These are phyloP conservation scores for Nissolia schottii DNA, from an alignment of 306 rosid genomes.

Conservation along the genomic window DNA sequence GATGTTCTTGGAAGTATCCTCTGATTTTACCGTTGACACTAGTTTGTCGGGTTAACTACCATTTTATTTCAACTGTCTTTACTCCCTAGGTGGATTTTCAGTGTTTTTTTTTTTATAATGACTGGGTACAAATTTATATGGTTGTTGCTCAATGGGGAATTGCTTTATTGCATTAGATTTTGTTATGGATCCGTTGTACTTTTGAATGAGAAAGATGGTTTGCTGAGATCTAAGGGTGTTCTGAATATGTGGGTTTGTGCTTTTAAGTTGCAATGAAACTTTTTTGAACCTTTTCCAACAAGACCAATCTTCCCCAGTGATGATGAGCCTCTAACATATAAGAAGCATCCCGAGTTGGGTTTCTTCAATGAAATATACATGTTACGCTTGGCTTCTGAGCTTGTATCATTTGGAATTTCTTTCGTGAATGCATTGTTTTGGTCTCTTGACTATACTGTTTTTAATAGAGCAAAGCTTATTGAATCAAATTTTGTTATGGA, in stretches of 20 bases:
- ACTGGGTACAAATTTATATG: background rate
- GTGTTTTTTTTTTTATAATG: background rate
- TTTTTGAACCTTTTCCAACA: background rate
- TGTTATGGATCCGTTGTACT: background rate
- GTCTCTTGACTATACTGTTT: background rate
- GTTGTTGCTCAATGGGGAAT: background rate
- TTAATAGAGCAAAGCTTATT: background rate
- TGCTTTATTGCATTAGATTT: background rate
- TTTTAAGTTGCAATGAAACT: background rate
- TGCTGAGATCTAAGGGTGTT: background rate
- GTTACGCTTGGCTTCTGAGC: slow-evolving; percentile 75
- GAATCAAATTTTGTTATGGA: background rate
- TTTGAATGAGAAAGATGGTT: background rate
- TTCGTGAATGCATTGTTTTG: background rate
- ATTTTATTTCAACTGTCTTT: background rate
- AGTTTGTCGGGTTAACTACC: background rate
- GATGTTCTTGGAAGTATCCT: background rate
- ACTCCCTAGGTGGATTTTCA: background rate
- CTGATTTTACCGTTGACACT: background rate
- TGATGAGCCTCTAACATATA: slow-evolving; percentile 51
- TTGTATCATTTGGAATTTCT: background rate
- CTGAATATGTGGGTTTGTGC: no score
- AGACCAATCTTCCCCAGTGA: background rate
- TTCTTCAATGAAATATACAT: slow-evolving; percentile 43
- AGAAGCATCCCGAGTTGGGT: slow-evolving; percentile 21